Evolutionary conservation across 441 rosid genomes (phyloP).

Genomic region (Aleurites moluccanus): DNA sequence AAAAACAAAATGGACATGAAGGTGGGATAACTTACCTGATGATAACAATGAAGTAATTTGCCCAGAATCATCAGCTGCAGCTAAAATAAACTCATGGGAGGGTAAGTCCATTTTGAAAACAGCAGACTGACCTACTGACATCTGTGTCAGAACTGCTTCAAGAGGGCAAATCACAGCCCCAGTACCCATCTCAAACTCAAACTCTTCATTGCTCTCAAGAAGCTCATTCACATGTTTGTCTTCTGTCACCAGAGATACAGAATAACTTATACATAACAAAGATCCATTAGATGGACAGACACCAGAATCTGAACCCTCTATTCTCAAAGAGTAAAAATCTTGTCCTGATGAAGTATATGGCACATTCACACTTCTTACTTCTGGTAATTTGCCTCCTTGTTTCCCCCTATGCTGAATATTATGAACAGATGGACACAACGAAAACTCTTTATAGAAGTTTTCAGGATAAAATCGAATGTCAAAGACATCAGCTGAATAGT

Average conservation of each 20-base stretch:
- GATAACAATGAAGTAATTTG: constrained; percentile 45
- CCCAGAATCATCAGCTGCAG: constrained; percentile 57
- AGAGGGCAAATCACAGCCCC: constrained; percentile 63
- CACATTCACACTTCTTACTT: constrained; percentile 22
- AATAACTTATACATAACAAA: constrained; percentile 58
- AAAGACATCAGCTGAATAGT: constrained; percentile 37
- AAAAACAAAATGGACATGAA: no score
- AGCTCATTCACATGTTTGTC: constrained; percentile 54
- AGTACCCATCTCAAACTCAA: constrained; percentile 90
- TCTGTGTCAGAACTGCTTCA: constrained; percentile 67
- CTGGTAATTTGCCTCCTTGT: constrained; percentile 30
- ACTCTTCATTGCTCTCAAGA: constrained; percentile 74
- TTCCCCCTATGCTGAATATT: constrained; percentile 22
- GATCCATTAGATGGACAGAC: constrained; percentile 57
- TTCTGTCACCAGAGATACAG: constrained; percentile 50
- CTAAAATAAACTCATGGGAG: constrained; percentile 56
- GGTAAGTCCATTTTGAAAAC: constrained; percentile 44
- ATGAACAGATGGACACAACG: constrained; percentile 33
- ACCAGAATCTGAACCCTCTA: constrained; percentile 67
- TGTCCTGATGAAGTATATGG: constrained; percentile 33
- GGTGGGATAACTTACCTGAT: constrained; percentile 51
- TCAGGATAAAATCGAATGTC: constrained; percentile 43
- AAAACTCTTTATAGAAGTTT: constrained; percentile 44
- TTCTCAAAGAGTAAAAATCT: constrained; percentile 30
- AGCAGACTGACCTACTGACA: constrained; percentile 89